Base-by-base conservation (phyloP, 257 asterid species). In the Leptodermis oblonga region DNA sequence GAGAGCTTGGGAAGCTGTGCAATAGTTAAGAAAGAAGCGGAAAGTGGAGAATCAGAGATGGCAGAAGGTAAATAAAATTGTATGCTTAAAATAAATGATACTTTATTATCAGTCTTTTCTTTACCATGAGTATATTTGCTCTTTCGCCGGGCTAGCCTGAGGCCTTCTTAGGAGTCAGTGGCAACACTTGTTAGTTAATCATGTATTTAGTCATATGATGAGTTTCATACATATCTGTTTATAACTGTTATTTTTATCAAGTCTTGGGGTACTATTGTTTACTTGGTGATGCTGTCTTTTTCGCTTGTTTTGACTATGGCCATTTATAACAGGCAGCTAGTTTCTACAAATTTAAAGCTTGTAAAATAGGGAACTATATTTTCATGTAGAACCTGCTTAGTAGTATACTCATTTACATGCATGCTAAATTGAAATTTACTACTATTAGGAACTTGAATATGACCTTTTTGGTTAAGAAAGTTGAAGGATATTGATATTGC, bases 31-130 rank as follows among this genome's bases (percentile, higher is more conserved):
- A 81, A 79, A 28, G 86, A 10, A 55, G 92, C 78, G 39, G 91
- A 82, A 72, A 79, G 84, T 23, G 77, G 77, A 28, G 89, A 80
- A 58, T 90, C 97, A 72, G 90, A 85, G 81, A 77, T 86, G 48
- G 69, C 85, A 71, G 94, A 87, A 84, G 97, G 99, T 90, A 75
- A 56, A 62, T 68, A 53, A 36, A 58, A 62, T 67, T n/a, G 20
- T 48, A 17, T 68, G 63, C 37, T 45, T 64, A 26, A 8, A 53
- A 42, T 71, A 34, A 34, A n/a, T 5, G 20, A 18, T 69, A 65
- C 55, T 33, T 20, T 30, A 51, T n/a, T 55, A 1, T 20, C 41
- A 37, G 46, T 30, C 30, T 46, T 41, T 23, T 14, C 37, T 42
- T 66, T 7, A 31, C 30, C 28, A 13, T 42, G 26, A 28, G 26